phyloP scores from a whole-genome alignment of 2,329 filamentous ascomycete genomes.

The Monosporascus sp. region DNA sequence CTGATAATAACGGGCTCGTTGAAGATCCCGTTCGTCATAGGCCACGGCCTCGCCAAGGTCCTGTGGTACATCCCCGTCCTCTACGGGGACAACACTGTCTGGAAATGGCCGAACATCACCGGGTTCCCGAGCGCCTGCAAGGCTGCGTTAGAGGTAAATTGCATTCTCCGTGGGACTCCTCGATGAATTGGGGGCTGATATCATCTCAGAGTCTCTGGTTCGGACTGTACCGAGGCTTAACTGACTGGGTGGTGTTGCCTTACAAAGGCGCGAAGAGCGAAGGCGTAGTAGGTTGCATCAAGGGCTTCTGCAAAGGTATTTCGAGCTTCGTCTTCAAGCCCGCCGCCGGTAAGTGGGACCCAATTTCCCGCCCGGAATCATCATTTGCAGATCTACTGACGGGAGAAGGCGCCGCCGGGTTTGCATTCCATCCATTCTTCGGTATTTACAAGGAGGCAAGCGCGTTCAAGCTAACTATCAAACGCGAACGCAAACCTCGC shows the following conservation, averaged over 20 bases:
- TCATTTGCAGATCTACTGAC: constrained; percentile 3
- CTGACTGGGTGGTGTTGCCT: constrained; percentile 13
- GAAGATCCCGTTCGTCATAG: constrained; percentile 11
- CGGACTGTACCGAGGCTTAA: constrained; percentile 8
- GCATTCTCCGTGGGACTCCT: background rate
- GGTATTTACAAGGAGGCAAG: constrained; percentile 16
- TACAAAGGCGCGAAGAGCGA: constrained; percentile 10
- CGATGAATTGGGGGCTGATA: background rate
- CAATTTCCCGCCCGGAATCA: background rate
- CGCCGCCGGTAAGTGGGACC: constrained; percentile 7
- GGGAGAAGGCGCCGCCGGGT: constrained; percentile 7
- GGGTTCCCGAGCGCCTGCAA: constrained; percentile 10
- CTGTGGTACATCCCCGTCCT: constrained; percentile 12
- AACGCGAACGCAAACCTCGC: constrained; percentile 7
- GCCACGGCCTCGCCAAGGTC: constrained; percentile 12
- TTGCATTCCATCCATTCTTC: constrained; percentile 10
- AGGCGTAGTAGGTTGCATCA: constrained; percentile 11
- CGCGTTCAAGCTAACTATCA: constrained; percentile 12
- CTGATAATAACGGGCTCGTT: constrained; percentile 6
- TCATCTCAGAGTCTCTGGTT: constrained; percentile 7
- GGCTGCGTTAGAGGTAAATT: constrained; percentile 7
- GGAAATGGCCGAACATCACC: constrained; percentile 13
- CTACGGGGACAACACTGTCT: constrained; percentile 10
- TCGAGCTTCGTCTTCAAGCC: constrained; percentile 10
- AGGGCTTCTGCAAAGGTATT: constrained; percentile 8